Base-by-base conservation (phyloP, 148 eudicot genomes). In the Cornus florida region DNA sequence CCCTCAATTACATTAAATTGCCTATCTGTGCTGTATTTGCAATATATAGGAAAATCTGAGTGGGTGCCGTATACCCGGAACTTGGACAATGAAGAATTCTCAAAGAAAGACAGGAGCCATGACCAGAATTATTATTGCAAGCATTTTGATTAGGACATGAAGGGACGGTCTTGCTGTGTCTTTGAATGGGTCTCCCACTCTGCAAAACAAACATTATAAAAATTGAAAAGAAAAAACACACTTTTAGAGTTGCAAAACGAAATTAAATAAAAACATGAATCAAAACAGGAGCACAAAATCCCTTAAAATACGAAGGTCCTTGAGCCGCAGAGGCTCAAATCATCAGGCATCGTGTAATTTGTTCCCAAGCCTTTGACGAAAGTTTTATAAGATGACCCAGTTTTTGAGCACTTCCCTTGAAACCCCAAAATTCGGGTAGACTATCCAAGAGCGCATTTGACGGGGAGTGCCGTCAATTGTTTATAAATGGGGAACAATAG, bases 111-210 rank as follows among this genome's bases (percentile, higher is more conserved):
- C 74, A 5, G 99, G 99, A 67, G 99, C 99, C 99, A 96, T 96
- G 33, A 96, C 99, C 19, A 96, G 92, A 39, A 98, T 96, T 56
- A 96, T 96, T 2, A 98, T 96, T 14, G 99, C 99, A 33, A 96
- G 89, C 99, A 96, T 91, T 72, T 96, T 96, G 80, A 96, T 96
- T 62, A 96, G 92, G 38, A 96, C 99, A 81, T 96, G 99, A 79
- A 96, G 84, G 4, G 99, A 96, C 33, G 99, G 99, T 78, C 99
- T 98, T 1, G 99, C 99, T 23, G 99, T 96, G 82, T 96, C 99
- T 86, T 96, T 96, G 71, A 96, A 96, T 65, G 99, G 99, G 75
- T 96, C 99, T 84, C 99, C 99, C 67, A 96, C 99, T 67, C 99
- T 96, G 95, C 89, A 91, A 71, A 53, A 43, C 79, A 53, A 75